These are phyloP conservation scores for Dictyostelium intermedium DNA, from an alignment of 78 protist species.

Conservation along the genomic window DNA sequence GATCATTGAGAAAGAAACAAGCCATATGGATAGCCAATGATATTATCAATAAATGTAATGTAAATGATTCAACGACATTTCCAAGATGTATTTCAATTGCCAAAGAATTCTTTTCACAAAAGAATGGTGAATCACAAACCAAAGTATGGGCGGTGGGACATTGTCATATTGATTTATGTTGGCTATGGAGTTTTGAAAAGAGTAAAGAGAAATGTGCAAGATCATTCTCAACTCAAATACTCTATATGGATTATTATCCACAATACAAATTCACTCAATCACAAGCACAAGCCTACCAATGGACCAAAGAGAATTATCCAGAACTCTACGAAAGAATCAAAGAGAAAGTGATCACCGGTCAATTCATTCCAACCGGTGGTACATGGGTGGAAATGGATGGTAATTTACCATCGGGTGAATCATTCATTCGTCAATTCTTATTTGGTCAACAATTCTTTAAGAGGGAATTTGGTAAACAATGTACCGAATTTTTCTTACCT, in stretches of 20 bases:
- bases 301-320: slow-evolving; percentile 82
- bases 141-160: slow-evolving; percentile 53
- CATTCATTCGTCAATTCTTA: slow-evolving; percentile 87
- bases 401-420: slow-evolving; percentile 90
- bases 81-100: not conserved
- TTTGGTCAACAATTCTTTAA: slow-evolving; percentile 85
- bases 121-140: slow-evolving; percentile 42
- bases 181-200: slow-evolving; percentile 90
- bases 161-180: slow-evolving; percentile 88
- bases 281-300: slow-evolving; percentile 79
- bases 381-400: slow-evolving; percentile 93
- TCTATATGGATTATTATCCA: slow-evolving; percentile 76
- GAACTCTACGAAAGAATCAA: slow-evolving; percentile 64
- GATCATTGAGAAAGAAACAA: slow-evolving; percentile 19
- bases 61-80: slow-evolving; percentile 23
- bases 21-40: slow-evolving; percentile 57
- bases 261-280: slow-evolving; percentile 71
- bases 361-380: slow-evolving; percentile 86
- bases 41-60: slow-evolving; percentile 39
- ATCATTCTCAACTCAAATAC: slow-evolving; percentile 77
- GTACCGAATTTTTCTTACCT: slow-evolving; percentile 87
- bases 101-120: slow-evolving; percentile 24
- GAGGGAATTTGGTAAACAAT: slow-evolving; percentile 75
- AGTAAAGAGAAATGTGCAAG: slow-evolving; percentile 82
- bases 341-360: slow-evolving; percentile 40